These are phyloP conservation scores for Sporothrix inflata DNA, from an alignment of 2,329 filamentous ascomycete species.

Conservation along the genomic window DNA sequence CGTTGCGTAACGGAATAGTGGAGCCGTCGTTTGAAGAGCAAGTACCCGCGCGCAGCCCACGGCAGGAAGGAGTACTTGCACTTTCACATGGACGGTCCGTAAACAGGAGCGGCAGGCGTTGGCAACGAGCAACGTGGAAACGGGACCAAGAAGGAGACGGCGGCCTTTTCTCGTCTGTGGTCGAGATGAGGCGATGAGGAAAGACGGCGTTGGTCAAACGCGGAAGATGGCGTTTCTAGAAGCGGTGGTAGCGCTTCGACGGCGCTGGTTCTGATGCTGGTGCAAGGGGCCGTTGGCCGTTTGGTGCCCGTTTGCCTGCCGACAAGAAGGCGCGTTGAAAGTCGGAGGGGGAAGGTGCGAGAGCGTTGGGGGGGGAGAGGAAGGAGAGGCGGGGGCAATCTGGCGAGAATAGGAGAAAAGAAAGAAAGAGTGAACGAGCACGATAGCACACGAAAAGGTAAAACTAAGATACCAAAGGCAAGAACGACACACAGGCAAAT, in stretches of 20 bases:
- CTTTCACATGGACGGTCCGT: not conserved
- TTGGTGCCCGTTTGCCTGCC: not conserved
- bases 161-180: not conserved
- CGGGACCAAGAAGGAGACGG: not conserved
- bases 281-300: not conserved
- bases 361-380: not conserved
- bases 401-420: not conserved
- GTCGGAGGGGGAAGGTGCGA: not conserved
- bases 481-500: not conserved
- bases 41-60: conserved; percentile 4
- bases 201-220: not conserved
- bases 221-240: not conserved
- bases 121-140: not conserved
- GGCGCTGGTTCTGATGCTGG: not conserved
- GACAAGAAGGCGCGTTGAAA: not conserved
- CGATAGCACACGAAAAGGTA: not conserved
- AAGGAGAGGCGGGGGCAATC: not conserved
- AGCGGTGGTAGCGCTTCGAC: not conserved
- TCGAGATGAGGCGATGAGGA: not conserved
- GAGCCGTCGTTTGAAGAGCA: conserved; percentile 16
- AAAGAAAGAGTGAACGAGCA: not conserved
- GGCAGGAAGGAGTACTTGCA: conserved; percentile 16
- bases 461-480: not conserved
- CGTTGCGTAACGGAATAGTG: conserved; percentile 34
- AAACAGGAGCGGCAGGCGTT: not conserved